These are phyloP conservation scores for Fusarium sp. DNA, from an alignment of 2,329 filamentous ascomycete species.

Conservation along the genomic window DNA sequence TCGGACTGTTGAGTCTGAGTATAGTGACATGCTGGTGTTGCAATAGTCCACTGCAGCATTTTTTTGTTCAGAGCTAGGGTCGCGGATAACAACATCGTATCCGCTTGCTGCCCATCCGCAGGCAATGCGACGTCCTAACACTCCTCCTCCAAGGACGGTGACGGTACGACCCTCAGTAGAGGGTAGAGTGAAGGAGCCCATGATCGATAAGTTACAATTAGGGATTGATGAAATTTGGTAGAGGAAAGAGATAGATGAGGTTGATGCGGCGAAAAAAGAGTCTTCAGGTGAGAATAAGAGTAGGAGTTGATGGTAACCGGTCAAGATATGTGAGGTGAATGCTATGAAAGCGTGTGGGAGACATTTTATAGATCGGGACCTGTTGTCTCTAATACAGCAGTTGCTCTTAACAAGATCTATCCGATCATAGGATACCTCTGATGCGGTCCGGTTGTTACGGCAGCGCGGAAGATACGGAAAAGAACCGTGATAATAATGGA, in stretches of 20 bases:
- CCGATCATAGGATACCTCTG: background rate
- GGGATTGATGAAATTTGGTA: too few relatives aligned
- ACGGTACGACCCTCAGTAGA: background rate
- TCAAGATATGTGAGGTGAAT: too few relatives aligned
- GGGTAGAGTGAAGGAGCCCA: slow-evolving; percentile 12
- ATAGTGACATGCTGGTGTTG: slow-evolving; percentile 2
- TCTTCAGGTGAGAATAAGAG: too few relatives aligned
- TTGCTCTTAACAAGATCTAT: background rate
- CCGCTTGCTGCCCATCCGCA: slow-evolving; percentile 26
- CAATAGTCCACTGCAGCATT: slow-evolving; percentile 13
- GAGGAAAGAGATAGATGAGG: too few relatives aligned
- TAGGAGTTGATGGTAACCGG: too few relatives aligned
- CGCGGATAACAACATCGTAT: slow-evolving; percentile 16
- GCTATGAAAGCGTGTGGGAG: too few relatives aligned
- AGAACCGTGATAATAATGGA: background rate
- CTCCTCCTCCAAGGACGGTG: slow-evolving; percentile 10
- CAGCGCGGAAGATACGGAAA: background rate
- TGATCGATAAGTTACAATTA: accelerated
- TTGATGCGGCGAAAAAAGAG: too few relatives aligned
- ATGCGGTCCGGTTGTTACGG: background rate
- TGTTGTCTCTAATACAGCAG: background rate
- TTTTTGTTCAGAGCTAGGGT: slow-evolving; percentile 19
- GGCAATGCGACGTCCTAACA: slow-evolving; percentile 11
- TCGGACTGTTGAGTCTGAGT: background rate
- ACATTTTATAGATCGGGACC: too few relatives aligned